Evolutionary conservation across 1,284 basidiomycete genomes (phyloP), one percentile per base, ranked within the genome.

Genomic region (Vanrija pseudolonga): DNA sequence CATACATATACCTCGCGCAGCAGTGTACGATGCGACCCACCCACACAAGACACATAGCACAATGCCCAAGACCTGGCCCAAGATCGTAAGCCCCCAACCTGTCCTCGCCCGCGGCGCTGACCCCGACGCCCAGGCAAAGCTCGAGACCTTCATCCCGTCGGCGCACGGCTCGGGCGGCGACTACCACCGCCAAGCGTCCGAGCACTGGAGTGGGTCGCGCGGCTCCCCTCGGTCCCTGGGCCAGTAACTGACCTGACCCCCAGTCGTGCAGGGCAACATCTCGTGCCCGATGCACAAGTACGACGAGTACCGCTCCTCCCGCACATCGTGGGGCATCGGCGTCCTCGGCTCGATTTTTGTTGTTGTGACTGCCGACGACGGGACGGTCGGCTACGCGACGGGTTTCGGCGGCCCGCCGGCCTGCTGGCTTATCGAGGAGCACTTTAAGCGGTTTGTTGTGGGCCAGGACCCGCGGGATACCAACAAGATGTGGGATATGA

Each of bases 401-500:
- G 77, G 76, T 18, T 80, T 81, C 56, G 81, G 80, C 28, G 80
- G 81, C 1, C 80, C 80, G 2, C 80, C 81, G 3, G 80, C 80
- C 0, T 81, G 80, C 67, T 82, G 80, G 80, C 72, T 82, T 45
- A 80, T 82, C 58, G 77, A 80, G 57, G 74, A 81, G 63, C 80
- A 82, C 65, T 79, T 80, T 54, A 75, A 78, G 66, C 74, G 81
- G 37, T 82, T 82, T 67, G 72, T 82, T 38, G 54, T 81, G 18
- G 80, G 79, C n/a, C 72, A 77, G 47, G 80, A 82, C 60, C 80
- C 80, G 6, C 67, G 80, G 47, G 77, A 80, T 60, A 78, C 75
- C 44, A 80, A 78, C 68, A 71, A 75, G 66, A 79, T 79, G 45
- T 79, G 76, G 76, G 77, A 78, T 60, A 77, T 77, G 70, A 76